A percentile compares a stretch with the other conserved stretches of the same genome.
phyloP scores from a whole-genome alignment of 345 rosid genomes.

The Ceriops tagal region DNA sequence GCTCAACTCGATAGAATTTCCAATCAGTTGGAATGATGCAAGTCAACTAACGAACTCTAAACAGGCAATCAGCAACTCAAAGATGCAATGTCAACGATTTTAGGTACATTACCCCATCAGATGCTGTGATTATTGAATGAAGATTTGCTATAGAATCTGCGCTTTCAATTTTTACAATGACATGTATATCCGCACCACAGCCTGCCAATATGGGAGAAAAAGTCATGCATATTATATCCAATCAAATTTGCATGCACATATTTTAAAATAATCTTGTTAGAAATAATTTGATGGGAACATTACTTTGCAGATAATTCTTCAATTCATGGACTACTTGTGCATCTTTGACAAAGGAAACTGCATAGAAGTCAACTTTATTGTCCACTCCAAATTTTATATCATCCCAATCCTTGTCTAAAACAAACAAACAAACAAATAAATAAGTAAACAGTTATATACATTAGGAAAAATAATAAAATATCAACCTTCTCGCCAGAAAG shows the following conservation, averaged over 20 bases:
- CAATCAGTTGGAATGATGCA: background rate
- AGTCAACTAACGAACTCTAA: background rate
- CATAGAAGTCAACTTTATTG: constrained; percentile 91
- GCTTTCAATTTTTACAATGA: constrained; percentile 87
- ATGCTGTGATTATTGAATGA: constrained; percentile 94
- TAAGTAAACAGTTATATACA: constrained; percentile 3
- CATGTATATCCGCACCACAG: constrained; percentile 83
- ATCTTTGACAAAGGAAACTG: constrained; percentile 97
- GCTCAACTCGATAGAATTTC: background rate
- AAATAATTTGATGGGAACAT: background rate
- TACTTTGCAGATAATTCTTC: constrained; percentile 84
- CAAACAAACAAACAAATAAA: constrained; percentile 11
- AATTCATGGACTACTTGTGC: constrained; percentile 97
- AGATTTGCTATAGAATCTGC: constrained; percentile 95
- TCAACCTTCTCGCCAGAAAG: background rate
- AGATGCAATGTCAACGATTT: constrained; percentile 16
- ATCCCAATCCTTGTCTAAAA: constrained; percentile 98
- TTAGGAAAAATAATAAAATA: constrained; percentile 2
- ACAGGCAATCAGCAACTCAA: constrained; percentile 13
- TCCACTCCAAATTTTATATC: constrained; percentile 98
- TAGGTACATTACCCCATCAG: constrained; percentile 76
- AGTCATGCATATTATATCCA: constrained; percentile 3
- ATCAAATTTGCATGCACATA: background rate
- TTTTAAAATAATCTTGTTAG: constrained; percentile 3
- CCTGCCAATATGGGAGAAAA: constrained; percentile 39